Evolutionary conservation across 2,329 filamentous ascomycete species (phyloP).

Genomic region (Diatrype stigma): DNA sequence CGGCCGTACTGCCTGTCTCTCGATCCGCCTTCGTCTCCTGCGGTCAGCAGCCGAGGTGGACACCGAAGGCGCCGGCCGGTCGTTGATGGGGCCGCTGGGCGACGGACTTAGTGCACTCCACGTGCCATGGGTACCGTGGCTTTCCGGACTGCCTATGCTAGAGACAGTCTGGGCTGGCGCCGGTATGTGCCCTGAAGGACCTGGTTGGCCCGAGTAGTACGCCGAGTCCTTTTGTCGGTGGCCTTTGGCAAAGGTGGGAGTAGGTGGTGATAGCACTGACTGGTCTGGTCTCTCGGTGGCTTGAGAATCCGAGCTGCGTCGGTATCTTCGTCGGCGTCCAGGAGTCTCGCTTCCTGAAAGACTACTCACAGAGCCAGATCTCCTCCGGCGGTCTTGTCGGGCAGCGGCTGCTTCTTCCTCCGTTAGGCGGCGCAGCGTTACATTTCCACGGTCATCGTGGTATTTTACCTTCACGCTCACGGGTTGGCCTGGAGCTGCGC

Average conservation of each 20-base stretch:
- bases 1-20: conserved; percentile 42
- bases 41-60: conserved; percentile 45
- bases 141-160: conserved; percentile 40
- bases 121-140: conserved; percentile 38
- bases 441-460: conserved; percentile 56
- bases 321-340: conserved; percentile 43
- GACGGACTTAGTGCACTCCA: conserved; percentile 51
- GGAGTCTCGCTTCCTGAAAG: conserved; percentile 53
- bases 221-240: conserved; percentile 56
- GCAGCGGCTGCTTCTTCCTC: conserved; percentile 52
- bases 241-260: conserved; percentile 49
- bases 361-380: conserved; percentile 52
- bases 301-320: conserved; percentile 47
- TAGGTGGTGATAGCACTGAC: conserved; percentile 45
- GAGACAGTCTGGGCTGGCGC: conserved; percentile 41
- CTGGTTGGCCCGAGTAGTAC: conserved; percentile 53
- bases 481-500: conserved; percentile 41
- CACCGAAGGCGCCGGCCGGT: conserved; percentile 29
- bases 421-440: conserved; percentile 58
- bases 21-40: conserved; percentile 50
- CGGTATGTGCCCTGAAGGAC: conserved; percentile 36
- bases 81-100: conserved; percentile 36
- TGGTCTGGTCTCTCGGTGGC: conserved; percentile 44
- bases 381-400: conserved; percentile 32
- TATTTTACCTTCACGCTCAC: conserved; percentile 58